Evolutionary conservation across 139 green algal species (phyloP).

Genomic region (Spirogloea muscicola): DNA sequence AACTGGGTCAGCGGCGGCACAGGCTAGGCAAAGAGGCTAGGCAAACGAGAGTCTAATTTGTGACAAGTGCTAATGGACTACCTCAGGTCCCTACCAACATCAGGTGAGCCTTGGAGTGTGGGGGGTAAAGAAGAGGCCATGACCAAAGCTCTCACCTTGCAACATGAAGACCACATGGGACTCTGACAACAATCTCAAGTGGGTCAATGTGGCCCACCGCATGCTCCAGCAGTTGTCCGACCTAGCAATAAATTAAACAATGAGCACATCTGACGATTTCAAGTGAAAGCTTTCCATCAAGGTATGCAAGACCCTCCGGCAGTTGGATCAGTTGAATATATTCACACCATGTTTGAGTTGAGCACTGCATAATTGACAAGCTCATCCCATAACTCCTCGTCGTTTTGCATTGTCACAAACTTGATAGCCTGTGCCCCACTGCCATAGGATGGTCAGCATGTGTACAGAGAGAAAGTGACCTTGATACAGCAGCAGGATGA

Average conservation of each 20-base stretch:
- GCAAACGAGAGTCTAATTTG: not conserved
- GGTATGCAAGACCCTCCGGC: not conserved
- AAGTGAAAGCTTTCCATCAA: not conserved
- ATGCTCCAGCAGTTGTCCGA: slow-evolving; percentile 79
- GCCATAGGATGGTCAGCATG: too few species aligned
- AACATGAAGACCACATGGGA: slow-evolving; percentile 76
- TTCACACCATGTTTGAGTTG: slow-evolving; percentile 55
- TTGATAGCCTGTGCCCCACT: slow-evolving; percentile 73
- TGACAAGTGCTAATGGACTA: too few species aligned
- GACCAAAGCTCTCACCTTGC: slow-evolving; percentile 28
- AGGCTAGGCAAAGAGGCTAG: not conserved
- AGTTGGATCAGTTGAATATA: not conserved
- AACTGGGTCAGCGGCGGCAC: not conserved
- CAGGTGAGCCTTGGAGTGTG: not conserved
- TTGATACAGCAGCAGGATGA: too few species aligned
- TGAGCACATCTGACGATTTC: not conserved
- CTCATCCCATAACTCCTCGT: slow-evolving; percentile 89
- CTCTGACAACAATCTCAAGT: slow-evolving; percentile 67
- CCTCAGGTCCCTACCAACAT: too few species aligned
- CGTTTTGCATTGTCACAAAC: slow-evolving; percentile 77
- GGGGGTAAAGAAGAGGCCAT: not conserved
- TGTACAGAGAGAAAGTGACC: too few species aligned
- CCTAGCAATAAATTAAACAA: slow-evolving; percentile 21
- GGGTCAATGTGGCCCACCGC: slow-evolving; percentile 78
- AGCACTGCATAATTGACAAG: slow-evolving; percentile 76